phyloP scores from a whole-genome alignment of 2,329 filamentous ascomycete genomes.

The Verticillium tricorpus region DNA sequence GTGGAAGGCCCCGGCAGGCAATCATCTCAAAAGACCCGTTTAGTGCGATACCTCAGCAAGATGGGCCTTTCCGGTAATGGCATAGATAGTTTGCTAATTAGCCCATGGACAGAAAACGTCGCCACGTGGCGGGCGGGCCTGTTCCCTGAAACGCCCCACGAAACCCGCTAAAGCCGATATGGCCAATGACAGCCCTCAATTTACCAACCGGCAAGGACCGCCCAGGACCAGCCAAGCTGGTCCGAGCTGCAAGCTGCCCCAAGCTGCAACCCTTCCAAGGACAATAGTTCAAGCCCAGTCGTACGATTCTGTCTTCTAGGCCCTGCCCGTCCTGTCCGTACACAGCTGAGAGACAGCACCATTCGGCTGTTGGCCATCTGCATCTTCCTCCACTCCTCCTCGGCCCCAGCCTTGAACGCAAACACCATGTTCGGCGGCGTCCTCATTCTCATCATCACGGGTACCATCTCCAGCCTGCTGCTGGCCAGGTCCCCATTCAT shows the following conservation, averaged over 20 bases:
- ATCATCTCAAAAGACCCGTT: neutral
- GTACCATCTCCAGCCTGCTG: constrained; percentile 25
- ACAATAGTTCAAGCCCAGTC: neutral
- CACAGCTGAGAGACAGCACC: neutral
- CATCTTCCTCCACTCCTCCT: constrained; percentile 1
- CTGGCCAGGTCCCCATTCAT: constrained; percentile 29
- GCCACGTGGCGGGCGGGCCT: neutral
- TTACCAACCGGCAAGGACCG: neutral
- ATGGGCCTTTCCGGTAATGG: neutral
- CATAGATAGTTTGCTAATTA: neutral
- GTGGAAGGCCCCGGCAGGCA: neutral
- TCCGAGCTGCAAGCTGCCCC: neutral
- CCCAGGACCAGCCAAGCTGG: neutral
- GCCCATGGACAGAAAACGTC: neutral
- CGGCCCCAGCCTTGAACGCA: constrained; percentile 12
- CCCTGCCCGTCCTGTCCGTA: neutral
- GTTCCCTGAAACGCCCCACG: neutral
- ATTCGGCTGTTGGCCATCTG: neutral
- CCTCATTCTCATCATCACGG: constrained; percentile 21
- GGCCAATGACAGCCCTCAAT: neutral
- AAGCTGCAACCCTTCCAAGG: neutral
- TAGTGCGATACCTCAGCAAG: neutral
- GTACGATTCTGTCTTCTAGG: neutral
- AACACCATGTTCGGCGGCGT: constrained; percentile 9
- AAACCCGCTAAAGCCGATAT: neutral